A percentile compares a stretch with the other conserved stretches of the same genome.
These are phyloP conservation scores for Dryadomyces sulphureus DNA, from an alignment of 2,329 filamentous ascomycete genomes.

Conservation along the genomic window DNA sequence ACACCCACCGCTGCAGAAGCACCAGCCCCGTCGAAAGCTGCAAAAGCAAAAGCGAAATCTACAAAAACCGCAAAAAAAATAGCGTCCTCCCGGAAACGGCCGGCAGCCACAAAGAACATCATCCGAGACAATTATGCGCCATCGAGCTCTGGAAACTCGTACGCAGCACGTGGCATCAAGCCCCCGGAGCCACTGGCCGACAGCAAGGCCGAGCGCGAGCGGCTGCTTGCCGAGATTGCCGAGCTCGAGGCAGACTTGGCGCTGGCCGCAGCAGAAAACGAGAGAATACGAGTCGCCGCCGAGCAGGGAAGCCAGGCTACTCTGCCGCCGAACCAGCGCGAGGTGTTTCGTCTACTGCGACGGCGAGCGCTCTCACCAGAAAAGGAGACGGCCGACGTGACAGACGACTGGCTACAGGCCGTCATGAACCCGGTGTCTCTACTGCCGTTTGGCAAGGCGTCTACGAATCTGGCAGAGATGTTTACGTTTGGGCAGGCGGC, in stretches of 20 bases:
- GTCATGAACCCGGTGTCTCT: constrained; percentile 36
- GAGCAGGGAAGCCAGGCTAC: constrained; percentile 16
- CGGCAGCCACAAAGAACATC: not conserved
- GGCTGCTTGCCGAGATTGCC: constrained; percentile 39
- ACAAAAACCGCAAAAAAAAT: too few relatives aligned
- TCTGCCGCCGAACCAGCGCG: constrained; percentile 15
- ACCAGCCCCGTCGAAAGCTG: too few relatives aligned
- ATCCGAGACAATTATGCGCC: too few relatives aligned
- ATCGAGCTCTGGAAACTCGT: too few relatives aligned
- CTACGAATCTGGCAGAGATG: constrained; percentile 13
- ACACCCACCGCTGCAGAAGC: too few relatives aligned
- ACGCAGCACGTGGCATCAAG: constrained; percentile 25
- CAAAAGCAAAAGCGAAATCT: too few relatives aligned
- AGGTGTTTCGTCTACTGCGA: constrained; percentile 26
- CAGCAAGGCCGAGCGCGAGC: constrained; percentile 36
- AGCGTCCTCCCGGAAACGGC: too few relatives aligned
- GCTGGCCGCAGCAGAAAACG: constrained; percentile 41
- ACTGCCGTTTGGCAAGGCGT: constrained; percentile 32
- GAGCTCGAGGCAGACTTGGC: constrained; percentile 43
- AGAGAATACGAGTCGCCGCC: constrained; percentile 27
- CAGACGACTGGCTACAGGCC: constrained; percentile 29
- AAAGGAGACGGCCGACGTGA: constrained; percentile 16
- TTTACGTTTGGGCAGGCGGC: constrained; percentile 10
- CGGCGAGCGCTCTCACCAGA: constrained; percentile 24
- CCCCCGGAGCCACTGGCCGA: constrained; percentile 26